Conservation (phyloP, 768 basidiomycete genomes). For the Boletellus sp. region DNA sequence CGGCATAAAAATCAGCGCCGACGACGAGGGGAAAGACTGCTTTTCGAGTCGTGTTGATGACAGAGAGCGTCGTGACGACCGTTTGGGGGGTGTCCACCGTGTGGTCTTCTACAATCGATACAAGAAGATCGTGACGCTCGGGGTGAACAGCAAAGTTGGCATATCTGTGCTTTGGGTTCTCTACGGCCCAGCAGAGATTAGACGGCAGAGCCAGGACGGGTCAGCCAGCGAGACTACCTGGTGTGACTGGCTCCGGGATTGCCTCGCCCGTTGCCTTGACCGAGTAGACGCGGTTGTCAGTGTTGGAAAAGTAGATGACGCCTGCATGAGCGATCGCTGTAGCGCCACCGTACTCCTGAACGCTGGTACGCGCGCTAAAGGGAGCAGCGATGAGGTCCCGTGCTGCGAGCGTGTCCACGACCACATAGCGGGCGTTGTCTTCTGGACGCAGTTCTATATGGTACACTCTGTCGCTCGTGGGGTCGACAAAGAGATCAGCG, state of each 20-base stretch:
- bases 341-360: constrained; percentile 73
- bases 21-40: constrained; percentile 43
- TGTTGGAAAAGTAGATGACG: constrained; percentile 57
- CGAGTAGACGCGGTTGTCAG: constrained; percentile 52
- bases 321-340: constrained; percentile 50
- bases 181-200: constrained; percentile 7
- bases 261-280: constrained; percentile 23
- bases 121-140: constrained; percentile 45
- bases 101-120: constrained; percentile 70
- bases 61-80: constrained; percentile 49
- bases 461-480: constrained; percentile 42
- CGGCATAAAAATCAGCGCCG: constrained; percentile 71
- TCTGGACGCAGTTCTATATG: constrained; percentile 59
- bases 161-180: constrained; percentile 44
- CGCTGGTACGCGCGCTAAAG: constrained; percentile 55
- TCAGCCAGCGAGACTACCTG: constrained; percentile 43
- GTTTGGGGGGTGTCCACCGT: constrained; percentile 38
- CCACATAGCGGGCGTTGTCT: constrained; percentile 51
- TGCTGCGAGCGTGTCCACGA: constrained; percentile 47
- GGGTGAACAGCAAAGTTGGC: constrained; percentile 64
- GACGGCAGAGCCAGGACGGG: background rate
- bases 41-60: constrained; percentile 49
- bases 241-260: constrained; percentile 51
- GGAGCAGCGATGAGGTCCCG: constrained; percentile 51
- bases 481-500: constrained; percentile 52